Base-by-base conservation (phyloP, 2,329 filamentous ascomycete species). In the Balansia obtecta region DNA sequence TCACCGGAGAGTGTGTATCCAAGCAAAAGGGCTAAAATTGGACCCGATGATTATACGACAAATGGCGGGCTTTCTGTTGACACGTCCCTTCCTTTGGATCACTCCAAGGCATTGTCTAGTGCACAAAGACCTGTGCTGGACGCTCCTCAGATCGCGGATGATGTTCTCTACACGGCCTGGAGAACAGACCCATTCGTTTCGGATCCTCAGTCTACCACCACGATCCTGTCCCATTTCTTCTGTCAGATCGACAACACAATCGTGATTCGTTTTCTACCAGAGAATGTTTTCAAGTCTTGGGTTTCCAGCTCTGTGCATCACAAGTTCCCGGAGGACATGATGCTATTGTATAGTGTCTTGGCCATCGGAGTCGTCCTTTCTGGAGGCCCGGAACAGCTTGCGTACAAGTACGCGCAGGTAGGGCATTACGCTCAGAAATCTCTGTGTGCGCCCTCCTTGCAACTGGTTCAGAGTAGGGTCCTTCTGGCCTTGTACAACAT, bases 401-500 rank as follows among this genome's bases (percentile, higher is more conserved):
- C 68, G 7, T 63, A 59, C 45, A 66, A 70, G 50, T 71, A 71
- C 46, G 67, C 69, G 3, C 68, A 71, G 38, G 75, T 83, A 46
- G 80, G 81, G 4, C 70, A 76, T 45, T 78, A 78, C 58, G 81
- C 79, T 4, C 66, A 71, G 46, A 66, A 61, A 46, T 61, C 57
- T 44, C 55, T 58, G 7, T 54, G 52, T 1, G 46, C 51, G 11
- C 58, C 56, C 50, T 64, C 63, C 34, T 64, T 88, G 46, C 80
- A 86, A 56, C 67, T 87, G 43, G 79, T 82, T 12, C 85, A 88
- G 61, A 77, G 76, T 45, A 75, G 81, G 49, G 67, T 88, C n/a
- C 70, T 87, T 15, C 71, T 88, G 39, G 75, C 79, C 18, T 65
- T 86, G 7, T 86, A 83, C 64, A 79, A 82, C 55, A 79, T 83